phyloP scores from a whole-genome alignment of 2,329 filamentous ascomycete species.

The Sphaerulina populicola region DNA sequence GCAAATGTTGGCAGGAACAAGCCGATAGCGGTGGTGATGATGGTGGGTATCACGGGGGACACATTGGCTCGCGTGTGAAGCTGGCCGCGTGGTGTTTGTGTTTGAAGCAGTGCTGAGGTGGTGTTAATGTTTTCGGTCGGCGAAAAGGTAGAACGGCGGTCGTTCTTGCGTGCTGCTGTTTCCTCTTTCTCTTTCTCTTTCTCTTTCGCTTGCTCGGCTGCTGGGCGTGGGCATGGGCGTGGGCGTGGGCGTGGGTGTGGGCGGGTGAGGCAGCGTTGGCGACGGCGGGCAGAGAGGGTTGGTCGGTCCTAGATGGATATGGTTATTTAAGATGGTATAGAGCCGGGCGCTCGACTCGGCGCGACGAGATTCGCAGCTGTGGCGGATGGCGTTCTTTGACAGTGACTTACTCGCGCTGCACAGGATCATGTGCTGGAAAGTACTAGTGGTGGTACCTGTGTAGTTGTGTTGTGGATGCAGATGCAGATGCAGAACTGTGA shows the following conservation, averaged over 20 bases:
- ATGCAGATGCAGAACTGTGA: too few relatives aligned
- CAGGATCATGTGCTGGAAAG: neutral
- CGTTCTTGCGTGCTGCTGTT: neutral
- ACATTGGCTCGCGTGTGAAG: conserved; percentile 11
- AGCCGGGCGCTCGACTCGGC: neutral
- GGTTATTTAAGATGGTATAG: too few relatives aligned
- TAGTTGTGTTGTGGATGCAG: neutral
- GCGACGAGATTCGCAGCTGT: neutral
- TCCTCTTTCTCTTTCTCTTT: neutral
- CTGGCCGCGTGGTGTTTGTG: neutral
- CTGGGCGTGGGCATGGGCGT: neutral
- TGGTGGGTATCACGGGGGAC: conserved; percentile 10
- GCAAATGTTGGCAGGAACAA: conserved; percentile 8
- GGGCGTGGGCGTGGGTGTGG: neutral
- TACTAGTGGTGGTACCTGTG: neutral
- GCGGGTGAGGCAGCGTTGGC: neutral
- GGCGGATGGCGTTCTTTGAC: neutral
- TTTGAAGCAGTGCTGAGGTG: neutral
- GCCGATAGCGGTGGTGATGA: neutral
- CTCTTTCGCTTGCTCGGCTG: neutral
- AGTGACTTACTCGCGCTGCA: neutral
- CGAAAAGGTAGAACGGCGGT: neutral
- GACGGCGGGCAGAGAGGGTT: neutral
- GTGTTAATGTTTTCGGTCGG: neutral
- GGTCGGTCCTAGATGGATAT: neutral